phyloP scores from a whole-genome alignment of 495 filamentous ascomycete species.

The Massariosphaeria phaeospora region DNA sequence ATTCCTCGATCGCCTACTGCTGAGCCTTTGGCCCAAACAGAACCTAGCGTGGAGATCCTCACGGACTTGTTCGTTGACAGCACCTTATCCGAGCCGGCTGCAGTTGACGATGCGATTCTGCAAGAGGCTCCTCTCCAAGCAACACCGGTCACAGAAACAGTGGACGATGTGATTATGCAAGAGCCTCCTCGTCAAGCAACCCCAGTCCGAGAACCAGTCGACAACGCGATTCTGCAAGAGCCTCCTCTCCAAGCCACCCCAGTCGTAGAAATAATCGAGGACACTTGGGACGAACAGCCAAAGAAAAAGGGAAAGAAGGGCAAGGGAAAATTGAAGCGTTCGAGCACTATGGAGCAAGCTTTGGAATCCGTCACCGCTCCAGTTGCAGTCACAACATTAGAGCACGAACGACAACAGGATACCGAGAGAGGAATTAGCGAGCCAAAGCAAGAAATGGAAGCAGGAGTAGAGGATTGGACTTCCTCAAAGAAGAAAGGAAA shows the following conservation, averaged over 20 bases:
- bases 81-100: neutral
- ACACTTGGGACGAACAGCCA: conserved; percentile 28
- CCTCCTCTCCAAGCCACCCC: neutral
- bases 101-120: neutral
- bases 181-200: neutral
- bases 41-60: neutral
- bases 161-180: neutral
- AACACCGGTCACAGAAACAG: neutral
- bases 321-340: conserved; percentile 22
- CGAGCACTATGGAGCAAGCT: conserved; percentile 15
- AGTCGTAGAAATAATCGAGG: conserved; percentile 17
- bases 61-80: neutral
- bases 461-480: conserved; percentile 15
- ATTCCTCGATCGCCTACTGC: conserved; percentile 3
- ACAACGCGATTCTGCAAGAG: neutral
- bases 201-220: neutral
- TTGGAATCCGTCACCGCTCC: conserved; percentile 1
- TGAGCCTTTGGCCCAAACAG: neutral
- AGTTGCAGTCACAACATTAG: neutral
- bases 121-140: conserved; percentile 2
- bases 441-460: conserved; percentile 4
- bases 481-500: conserved; percentile 28
- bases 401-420: conserved; percentile 1
- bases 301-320: conserved; percentile 36
- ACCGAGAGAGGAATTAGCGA: neutral